Percentiles rank a stretch among this genome's conserved stretches.
Conservation (phyloP, 2,329 filamentous ascomycete genomes). For the Sporothrix pseudoabietina region DNA sequence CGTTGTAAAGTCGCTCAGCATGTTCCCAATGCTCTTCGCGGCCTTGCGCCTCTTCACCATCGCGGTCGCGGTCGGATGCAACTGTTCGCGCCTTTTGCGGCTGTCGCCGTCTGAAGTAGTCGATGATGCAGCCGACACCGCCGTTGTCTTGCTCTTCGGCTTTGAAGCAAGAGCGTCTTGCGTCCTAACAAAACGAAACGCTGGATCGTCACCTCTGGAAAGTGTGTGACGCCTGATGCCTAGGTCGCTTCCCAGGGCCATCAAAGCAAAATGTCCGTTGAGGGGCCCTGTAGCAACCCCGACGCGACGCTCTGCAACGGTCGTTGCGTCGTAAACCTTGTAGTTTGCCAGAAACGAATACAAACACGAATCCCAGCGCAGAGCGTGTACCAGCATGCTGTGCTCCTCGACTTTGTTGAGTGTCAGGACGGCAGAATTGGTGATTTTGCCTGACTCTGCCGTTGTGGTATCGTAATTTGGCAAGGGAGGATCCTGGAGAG, state of each 20-base stretch:
- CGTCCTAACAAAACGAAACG: conserved; percentile 21
- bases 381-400: not conserved
- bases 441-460: not conserved
- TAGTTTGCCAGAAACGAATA: conserved; percentile 22
- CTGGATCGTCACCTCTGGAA: not conserved
- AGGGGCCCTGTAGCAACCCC: not conserved
- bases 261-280: conserved; percentile 7
- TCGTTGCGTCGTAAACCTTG: not conserved
- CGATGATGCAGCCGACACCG: not conserved
- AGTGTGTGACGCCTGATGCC: not conserved
- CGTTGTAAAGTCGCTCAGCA: conserved; percentile 10
- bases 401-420: conserved; percentile 22
- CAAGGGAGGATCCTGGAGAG: not conserved
- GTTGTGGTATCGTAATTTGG: not conserved
- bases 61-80: not conserved
- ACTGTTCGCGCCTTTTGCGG: not conserved
- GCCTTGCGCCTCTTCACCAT: not conserved
- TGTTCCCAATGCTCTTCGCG: not conserved
- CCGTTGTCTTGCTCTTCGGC: not conserved
- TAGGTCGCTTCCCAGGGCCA: conserved; percentile 23
- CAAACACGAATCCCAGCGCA: conserved; percentile 21
- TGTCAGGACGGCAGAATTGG: not conserved
- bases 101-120: too few species aligned
- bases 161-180: not conserved
- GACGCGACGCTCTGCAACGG: not conserved